Conservation (phyloP, 2,329 filamentous ascomycete species). For the Grosmannia clavigera region DNA sequence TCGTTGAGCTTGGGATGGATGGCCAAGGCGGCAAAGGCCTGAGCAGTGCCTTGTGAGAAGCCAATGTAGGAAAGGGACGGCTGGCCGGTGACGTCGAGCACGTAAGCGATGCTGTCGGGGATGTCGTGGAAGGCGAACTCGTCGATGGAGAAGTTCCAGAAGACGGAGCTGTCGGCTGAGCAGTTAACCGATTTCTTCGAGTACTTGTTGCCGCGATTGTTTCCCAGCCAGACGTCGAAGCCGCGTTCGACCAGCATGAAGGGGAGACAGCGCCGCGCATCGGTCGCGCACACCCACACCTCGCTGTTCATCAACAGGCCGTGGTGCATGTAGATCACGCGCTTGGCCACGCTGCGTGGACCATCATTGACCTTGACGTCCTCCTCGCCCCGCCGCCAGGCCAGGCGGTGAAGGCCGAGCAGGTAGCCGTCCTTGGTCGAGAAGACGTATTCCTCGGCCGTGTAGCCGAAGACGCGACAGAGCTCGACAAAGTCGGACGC, state of each 20-base stretch:
- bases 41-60: conserved; percentile 93
- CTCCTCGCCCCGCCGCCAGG: conserved; percentile 73
- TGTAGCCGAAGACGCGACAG: conserved; percentile 84
- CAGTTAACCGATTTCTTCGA: conserved; percentile 80
- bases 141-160: conserved; percentile 98
- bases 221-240: conserved; percentile 96
- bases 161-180: conserved; percentile 61
- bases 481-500: conserved; percentile 88
- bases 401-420: conserved; percentile 76
- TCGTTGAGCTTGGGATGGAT: conserved; percentile 87
- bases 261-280: conserved; percentile 72
- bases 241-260: conserved; percentile 82
- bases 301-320: conserved; percentile 98
- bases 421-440: conserved; percentile 92
- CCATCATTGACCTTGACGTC: conserved; percentile 65
- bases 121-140: conserved; percentile 98
- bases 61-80: conserved; percentile 87
- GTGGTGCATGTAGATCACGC: conserved; percentile 88
- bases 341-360: conserved; percentile 57
- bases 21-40: conserved; percentile 86
- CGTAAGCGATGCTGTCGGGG: conserved; percentile 85
- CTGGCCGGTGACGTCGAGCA: conserved; percentile 72
- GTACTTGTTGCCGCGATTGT: conserved; percentile 98
- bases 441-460: conserved; percentile 90
- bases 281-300: conserved; percentile 90